Conservation (phyloP, 1,284 basidiomycete genomes). For the Bothia castanella region DNA sequence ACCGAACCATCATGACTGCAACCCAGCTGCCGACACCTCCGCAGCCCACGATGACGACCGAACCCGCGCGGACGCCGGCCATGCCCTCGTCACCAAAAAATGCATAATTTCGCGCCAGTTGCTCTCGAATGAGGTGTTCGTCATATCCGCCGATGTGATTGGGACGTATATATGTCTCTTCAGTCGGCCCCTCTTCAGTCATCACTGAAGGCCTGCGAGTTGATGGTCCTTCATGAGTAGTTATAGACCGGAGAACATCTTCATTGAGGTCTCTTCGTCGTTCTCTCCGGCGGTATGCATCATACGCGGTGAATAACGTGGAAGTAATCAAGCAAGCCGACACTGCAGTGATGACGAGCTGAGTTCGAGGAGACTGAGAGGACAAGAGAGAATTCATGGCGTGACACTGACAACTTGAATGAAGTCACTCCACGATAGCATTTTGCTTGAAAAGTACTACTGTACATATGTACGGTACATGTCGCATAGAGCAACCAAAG, state of each 20-base stretch:
- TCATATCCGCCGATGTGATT: slow-evolving; percentile 44
- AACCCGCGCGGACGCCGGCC: slow-evolving; percentile 69
- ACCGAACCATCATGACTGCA: slow-evolving; percentile 89
- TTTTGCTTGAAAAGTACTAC: not conserved
- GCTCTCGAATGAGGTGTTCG: slow-evolving; percentile 77
- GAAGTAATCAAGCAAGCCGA: slow-evolving; percentile 62
- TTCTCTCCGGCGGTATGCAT: slow-evolving; percentile 43
- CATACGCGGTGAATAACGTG: slow-evolving; percentile 53
- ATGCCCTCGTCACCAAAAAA: slow-evolving; percentile 94
- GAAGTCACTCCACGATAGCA: too few species aligned
- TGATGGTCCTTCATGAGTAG: slow-evolving; percentile 28
- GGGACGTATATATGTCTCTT: slow-evolving; percentile 19
- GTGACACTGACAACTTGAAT: too few species aligned
- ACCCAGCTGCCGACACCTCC: slow-evolving; percentile 97
- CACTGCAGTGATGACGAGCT: slow-evolving; percentile 59
- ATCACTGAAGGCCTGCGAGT: slow-evolving; percentile 5
- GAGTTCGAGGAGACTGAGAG: slow-evolving; percentile 44
- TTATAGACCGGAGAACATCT: slow-evolving; percentile 53
- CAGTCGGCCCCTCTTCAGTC: slow-evolving; percentile 3
- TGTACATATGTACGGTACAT: slow-evolving; percentile 1
- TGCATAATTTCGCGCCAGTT: slow-evolving; percentile 91
- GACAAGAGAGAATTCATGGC: slow-evolving; percentile 22
- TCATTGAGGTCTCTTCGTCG: slow-evolving; percentile 54
- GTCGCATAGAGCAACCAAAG: slow-evolving; percentile 1
- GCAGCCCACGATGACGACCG: slow-evolving; percentile 88